Conservation (phyloP, 768 basidiomycete species). For the Leucosporidium creatinivorum region DNA sequence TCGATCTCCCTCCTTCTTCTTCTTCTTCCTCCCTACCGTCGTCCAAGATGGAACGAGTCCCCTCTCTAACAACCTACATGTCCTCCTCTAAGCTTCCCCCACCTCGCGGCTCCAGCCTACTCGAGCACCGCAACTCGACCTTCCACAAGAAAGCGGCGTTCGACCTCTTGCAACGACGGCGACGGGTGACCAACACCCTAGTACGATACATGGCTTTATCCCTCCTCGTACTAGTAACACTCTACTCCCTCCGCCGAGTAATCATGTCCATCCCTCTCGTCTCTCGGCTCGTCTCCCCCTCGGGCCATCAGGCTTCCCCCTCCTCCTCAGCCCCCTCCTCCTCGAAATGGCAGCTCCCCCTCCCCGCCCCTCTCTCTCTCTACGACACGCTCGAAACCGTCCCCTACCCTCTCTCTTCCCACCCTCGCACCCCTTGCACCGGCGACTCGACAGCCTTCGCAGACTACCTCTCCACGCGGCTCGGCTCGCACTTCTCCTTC, state of each 20-base stretch:
- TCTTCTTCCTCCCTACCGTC: too few species aligned
- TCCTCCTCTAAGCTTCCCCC: too few species aligned
- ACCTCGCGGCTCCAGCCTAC: neutral
- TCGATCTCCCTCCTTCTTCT: too few species aligned
- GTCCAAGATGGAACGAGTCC: conserved; percentile 1
- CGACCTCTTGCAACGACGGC: neutral
- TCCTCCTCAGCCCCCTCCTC: neutral
- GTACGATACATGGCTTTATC: neutral
- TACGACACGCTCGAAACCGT: conserved; percentile 8
- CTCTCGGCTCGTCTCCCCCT: neutral
- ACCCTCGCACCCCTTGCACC: neutral
- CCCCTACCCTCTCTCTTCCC: neutral
- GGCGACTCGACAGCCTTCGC: neutral
- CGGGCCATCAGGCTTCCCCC: neutral
- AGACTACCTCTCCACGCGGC: conserved; percentile 18
- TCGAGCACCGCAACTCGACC: neutral
- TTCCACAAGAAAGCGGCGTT: neutral
- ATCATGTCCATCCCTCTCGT: neutral
- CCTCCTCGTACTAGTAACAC: neutral
- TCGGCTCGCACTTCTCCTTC: conserved; percentile 16
- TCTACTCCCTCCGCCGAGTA: too few species aligned
- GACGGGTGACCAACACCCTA: too few species aligned
- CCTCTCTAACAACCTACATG: conserved; percentile 17
- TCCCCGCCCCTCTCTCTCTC: neutral
- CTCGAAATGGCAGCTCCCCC: neutral